These are phyloP conservation scores for Diophrys sp. DNA, from an alignment of 73 alveolate species.

Conservation along the genomic window DNA sequence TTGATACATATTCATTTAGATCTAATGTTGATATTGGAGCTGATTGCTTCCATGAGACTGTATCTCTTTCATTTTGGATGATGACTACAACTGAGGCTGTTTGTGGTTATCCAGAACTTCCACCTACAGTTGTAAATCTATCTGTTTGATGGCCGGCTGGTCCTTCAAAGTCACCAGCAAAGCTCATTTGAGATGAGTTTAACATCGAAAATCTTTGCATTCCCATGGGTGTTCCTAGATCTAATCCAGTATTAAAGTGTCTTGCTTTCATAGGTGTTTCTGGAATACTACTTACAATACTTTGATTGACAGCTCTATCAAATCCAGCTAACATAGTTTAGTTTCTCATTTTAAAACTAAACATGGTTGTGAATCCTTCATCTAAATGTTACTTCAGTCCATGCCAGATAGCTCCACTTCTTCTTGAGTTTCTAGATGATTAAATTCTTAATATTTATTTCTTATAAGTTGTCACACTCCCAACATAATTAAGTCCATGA, in stretches of 20 bases:
- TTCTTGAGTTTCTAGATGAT: conserved; percentile 41
- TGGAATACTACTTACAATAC: conserved; percentile 18
- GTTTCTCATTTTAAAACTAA: conserved; percentile 51
- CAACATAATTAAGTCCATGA: conserved; percentile 27
- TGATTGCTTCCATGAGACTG: conserved; percentile 35
- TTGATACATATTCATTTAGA: conserved; percentile 30
- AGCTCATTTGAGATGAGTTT: background rate
- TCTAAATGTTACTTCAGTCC: conserved; percentile 53
- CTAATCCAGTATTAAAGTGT: background rate
- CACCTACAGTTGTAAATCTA: background rate
- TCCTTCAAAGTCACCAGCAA: background rate
- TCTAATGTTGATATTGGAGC: conserved; percentile 60
- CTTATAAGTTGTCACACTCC: conserved; percentile 20
- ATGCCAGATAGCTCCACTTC: conserved; percentile 72
- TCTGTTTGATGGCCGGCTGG: background rate
- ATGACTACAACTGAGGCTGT: conserved; percentile 32
- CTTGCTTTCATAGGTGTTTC: background rate
- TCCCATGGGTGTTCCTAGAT: background rate
- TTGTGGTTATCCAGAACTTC: background rate
- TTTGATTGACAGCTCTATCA: conserved; percentile 17
- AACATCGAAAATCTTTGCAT: background rate
- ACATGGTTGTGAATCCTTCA: conserved; percentile 48
- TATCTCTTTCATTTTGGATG: conserved; percentile 50
- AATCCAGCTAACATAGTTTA: background rate
- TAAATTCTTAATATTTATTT: conserved; percentile 20